Conservation (phyloP, 768 basidiomycete species). For the Pleurotus cornucopiae region DNA sequence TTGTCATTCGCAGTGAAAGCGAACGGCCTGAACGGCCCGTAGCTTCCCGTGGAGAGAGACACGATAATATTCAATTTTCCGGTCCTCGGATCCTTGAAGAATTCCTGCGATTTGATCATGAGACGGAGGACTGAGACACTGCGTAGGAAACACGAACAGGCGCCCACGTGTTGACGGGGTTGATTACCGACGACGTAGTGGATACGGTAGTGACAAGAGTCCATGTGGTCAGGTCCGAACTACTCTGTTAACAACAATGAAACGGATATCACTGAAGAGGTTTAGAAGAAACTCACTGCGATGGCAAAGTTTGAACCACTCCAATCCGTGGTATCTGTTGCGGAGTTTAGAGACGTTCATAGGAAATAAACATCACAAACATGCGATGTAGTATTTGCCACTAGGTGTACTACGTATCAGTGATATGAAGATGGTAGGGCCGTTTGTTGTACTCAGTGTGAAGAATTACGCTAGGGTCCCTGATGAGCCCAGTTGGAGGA, state of each 20-base stretch:
- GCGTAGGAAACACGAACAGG: conserved; percentile 18
- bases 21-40: conserved; percentile 30
- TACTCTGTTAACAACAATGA: conserved; percentile 18
- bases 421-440: background rate
- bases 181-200: conserved; percentile 23
- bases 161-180: conserved; percentile 29
- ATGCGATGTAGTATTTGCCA: conserved; percentile 30
- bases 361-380: conserved; percentile 12
- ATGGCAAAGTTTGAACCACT: conserved; percentile 31
- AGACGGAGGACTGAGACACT: too few relatives aligned
- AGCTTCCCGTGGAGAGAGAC: conserved; percentile 31
- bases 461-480: conserved; percentile 30
- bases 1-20: conserved; percentile 27
- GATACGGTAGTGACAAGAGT: conserved; percentile 23
- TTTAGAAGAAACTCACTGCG: conserved; percentile 18
- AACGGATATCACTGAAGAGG: background rate
- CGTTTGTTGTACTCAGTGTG: conserved; percentile 25
- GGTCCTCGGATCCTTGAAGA: conserved; percentile 30
- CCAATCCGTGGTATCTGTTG: conserved; percentile 30
- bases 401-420: conserved; percentile 10
- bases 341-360: background rate
- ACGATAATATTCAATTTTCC: conserved; percentile 29
- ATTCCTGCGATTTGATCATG: conserved; percentile 20
- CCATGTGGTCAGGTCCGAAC: conserved; percentile 26
- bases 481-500: conserved; percentile 28